phyloP scores from a whole-genome alignment of 495 filamentous ascomycete genomes.

The Wilcoxina mikolae region DNA sequence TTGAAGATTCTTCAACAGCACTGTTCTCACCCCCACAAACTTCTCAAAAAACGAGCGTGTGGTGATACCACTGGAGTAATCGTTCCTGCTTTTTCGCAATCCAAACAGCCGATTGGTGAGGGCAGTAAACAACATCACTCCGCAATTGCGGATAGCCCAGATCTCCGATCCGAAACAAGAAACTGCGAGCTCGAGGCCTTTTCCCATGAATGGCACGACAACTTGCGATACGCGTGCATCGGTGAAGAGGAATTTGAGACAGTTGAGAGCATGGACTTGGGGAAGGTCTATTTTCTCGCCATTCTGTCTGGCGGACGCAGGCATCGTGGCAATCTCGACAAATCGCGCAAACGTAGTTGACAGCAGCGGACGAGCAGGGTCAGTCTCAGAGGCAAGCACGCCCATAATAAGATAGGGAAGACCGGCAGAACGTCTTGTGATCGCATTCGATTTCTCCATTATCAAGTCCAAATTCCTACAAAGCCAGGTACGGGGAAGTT shows the following conservation, averaged over 20 bases:
- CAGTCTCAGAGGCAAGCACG: constrained; percentile 47
- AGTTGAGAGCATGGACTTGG: constrained; percentile 91
- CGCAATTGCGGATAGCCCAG: constrained; percentile 89
- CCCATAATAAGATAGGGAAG: constrained; percentile 72
- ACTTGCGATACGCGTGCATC: constrained; percentile 50
- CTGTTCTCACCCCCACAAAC: constrained; percentile 51
- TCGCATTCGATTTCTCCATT: constrained; percentile 27
- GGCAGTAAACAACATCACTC: constrained; percentile 73
- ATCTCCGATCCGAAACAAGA: constrained; percentile 49
- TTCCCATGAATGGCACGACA: constrained; percentile 54
- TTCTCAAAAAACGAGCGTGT: constrained; percentile 49
- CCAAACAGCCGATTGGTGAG: constrained; percentile 63
- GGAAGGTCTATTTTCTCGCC: constrained; percentile 48
- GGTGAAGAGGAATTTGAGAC: constrained; percentile 71
- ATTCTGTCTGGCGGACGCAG: constrained; percentile 32
- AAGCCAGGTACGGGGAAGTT: constrained; percentile 29
- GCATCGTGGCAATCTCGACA: constrained; percentile 40
- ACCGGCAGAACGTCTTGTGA: constrained; percentile 85
- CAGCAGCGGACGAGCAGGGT: constrained; percentile 39
- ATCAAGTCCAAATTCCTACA: constrained; percentile 7
- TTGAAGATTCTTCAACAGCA: constrained; percentile 52
- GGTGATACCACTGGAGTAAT: constrained; percentile 36
- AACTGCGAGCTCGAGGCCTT: constrained; percentile 59
- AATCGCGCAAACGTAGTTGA: constrained; percentile 28
- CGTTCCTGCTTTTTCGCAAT: constrained; percentile 41